phyloP scores from a whole-genome alignment of 2,329 filamentous ascomycete species.

The Claviceps purpurea region DNA sequence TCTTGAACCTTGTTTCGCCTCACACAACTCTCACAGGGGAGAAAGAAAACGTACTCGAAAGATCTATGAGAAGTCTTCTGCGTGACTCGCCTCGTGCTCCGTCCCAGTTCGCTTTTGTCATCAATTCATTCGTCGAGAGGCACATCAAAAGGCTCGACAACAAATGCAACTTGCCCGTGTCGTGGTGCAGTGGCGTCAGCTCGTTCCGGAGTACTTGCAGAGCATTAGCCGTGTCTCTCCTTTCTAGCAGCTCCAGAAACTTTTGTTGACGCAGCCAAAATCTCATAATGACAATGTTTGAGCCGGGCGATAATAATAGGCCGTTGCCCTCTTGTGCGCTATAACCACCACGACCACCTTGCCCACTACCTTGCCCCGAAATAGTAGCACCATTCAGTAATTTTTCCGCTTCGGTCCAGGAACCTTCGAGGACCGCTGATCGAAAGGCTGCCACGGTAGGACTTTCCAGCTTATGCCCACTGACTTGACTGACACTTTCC shows the following conservation, averaged over 20 bases:
- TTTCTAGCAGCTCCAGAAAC: slow-evolving; percentile 79
- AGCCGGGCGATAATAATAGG: slow-evolving; percentile 60
- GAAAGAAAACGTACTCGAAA: slow-evolving; percentile 54
- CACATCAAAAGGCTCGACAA: slow-evolving; percentile 90
- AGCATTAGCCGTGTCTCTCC: slow-evolving; percentile 57
- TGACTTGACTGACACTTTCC: slow-evolving; percentile 60
- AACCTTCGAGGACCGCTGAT: slow-evolving; percentile 62
- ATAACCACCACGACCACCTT: slow-evolving; percentile 10
- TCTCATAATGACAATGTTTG: slow-evolving; percentile 66
- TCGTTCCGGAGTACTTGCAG: slow-evolving; percentile 77
- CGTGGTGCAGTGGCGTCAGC: slow-evolving; percentile 72
- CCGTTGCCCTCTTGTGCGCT: slow-evolving; percentile 31
- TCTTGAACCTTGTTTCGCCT: not conserved
- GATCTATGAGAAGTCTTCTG: slow-evolving; percentile 58
- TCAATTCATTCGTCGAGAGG: slow-evolving; percentile 61
- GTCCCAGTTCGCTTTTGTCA: slow-evolving; percentile 69
- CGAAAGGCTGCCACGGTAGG: slow-evolving; percentile 77
- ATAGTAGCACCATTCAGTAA: slow-evolving; percentile 49
- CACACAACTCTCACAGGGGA: too few species aligned
- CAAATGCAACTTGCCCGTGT: slow-evolving; percentile 63
- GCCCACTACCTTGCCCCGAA: slow-evolving; percentile 16
- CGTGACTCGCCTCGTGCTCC: slow-evolving; percentile 65
- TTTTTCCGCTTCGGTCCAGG: slow-evolving; percentile 75
- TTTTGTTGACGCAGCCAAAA: slow-evolving; percentile 90
- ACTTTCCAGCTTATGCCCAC: slow-evolving; percentile 78